These are phyloP conservation scores for Phytophthora fragariaefolia DNA, from an alignment of 352 stramenopile species.

Conservation along the genomic window DNA sequence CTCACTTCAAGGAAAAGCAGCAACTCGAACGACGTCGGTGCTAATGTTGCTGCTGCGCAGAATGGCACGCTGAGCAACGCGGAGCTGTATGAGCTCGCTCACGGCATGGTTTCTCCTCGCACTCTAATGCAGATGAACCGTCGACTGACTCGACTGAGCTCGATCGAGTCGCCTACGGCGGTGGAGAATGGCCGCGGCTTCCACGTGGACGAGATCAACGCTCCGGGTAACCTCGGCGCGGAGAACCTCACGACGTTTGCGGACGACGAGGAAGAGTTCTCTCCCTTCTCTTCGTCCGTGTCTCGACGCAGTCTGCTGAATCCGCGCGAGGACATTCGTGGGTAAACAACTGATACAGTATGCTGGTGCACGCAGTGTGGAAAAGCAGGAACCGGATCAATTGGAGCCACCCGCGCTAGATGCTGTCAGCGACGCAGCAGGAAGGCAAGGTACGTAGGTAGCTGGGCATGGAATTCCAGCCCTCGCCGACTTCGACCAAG, in stretches of 20 bases:
- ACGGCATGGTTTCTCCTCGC: slow-evolving; percentile 77
- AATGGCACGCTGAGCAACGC: slow-evolving; percentile 58
- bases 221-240: slow-evolving; percentile 36
- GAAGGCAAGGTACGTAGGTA: slow-evolving; percentile 15
- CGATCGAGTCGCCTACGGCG: slow-evolving; percentile 79
- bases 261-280: slow-evolving; percentile 48
- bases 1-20: slow-evolving; percentile 15
- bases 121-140: slow-evolving; percentile 73
- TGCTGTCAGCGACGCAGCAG: background rate
- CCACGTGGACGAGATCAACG: slow-evolving; percentile 58
- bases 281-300: slow-evolving; percentile 35
- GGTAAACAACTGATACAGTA: slow-evolving; percentile 27
- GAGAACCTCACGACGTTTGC: slow-evolving; percentile 38
- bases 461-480: slow-evolving; percentile 11
- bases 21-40: slow-evolving; percentile 14
- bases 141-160: slow-evolving; percentile 66
- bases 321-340: slow-evolving; percentile 51
- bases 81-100: slow-evolving; percentile 84
- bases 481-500: slow-evolving; percentile 7
- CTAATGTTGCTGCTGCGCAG: slow-evolving; percentile 22
- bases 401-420: slow-evolving; percentile 2
- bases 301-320: slow-evolving; percentile 48
- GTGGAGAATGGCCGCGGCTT: slow-evolving; percentile 32
- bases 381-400: background rate
- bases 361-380: background rate